Base-by-base conservation (phyloP, 1,284 basidiomycete species). In the Irpex sp. region DNA sequence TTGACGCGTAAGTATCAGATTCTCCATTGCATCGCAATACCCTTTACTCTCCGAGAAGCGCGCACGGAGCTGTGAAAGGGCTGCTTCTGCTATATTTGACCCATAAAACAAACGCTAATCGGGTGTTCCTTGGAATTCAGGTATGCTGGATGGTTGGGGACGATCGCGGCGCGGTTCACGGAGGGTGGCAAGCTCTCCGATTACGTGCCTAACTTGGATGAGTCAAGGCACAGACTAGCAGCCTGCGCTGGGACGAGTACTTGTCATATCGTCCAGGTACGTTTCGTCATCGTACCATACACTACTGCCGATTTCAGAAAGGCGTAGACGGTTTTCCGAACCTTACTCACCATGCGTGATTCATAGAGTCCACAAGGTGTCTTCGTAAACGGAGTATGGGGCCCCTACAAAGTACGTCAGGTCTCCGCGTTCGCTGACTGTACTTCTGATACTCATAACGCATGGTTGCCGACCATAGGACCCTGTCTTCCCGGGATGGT, bases 101-200 rank as follows among this genome's bases (percentile, higher is more conserved):
- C 5, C 31, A 31, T 31, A 31, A 31, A 31, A 31, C 31, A 31
- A 31, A 31, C 31, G 8, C 21, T 17, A 59, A 36, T 61, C 67
- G 50, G 66, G 13, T 63, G 21, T 66, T 17, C 11, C 6, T 43
- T 43, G 39, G 49, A 50, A 6, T 50, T 50, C 31, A 94, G 92
- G 5, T 98, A 98, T 75, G 95, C 97, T 1, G 97, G 97, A n/a
- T 99, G 97, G 97, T 83, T 99, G 69, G 97, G 97, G 17, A 98
- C 97, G 0, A 88, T 98, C 46, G 97, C 93, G 6, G 96, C 95
- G 6, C 80, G 87, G 19, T 88, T 89, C 66, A 84, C 79, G 50
- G 82, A 85, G 61, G 76, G 84, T 37, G 85, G 84, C 61, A 77
- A 76, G 69, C 74, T 84, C 21, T 83, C 83, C 11, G 76, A 78